Conservation (phyloP, 1,139 yeast species). For the Geotrichum reessii region DNA sequence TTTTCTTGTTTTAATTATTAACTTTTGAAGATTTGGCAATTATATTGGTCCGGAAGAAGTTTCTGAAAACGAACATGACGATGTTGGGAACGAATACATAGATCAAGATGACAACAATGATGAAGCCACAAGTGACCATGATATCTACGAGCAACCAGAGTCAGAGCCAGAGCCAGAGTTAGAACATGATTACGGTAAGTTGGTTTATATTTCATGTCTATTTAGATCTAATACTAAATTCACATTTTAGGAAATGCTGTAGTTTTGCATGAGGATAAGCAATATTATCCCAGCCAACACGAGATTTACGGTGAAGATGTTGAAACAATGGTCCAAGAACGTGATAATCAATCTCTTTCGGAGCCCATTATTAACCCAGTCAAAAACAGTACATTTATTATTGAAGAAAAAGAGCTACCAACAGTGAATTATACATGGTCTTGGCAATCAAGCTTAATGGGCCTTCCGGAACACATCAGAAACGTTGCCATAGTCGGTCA, state of each 20-base stretch:
- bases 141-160: constrained; percentile 6
- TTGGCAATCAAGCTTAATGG: constrained; percentile 50
- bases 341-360: constrained; percentile 48
- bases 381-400: constrained; percentile 41
- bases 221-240: background rate
- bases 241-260: constrained; percentile 25
- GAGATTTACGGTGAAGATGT: constrained; percentile 53
- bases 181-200: constrained; percentile 19
- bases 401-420: constrained; percentile 54
- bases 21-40: constrained; percentile 52
- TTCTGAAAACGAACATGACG: constrained; percentile 13
- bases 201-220: background rate
- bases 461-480: constrained; percentile 60
- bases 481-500: constrained; percentile 82
- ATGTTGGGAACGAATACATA: constrained; percentile 13
- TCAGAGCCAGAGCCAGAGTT: constrained; percentile 10
- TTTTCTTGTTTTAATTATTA: constrained; percentile 9
- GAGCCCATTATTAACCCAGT: constrained; percentile 67
- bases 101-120: constrained; percentile 14
- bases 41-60: constrained; percentile 46
- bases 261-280: constrained; percentile 45
- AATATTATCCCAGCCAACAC: constrained; percentile 40
- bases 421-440: constrained; percentile 55
- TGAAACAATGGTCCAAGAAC: constrained; percentile 55
- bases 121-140: constrained; percentile 12